phyloP scores from a whole-genome alignment of 805 yeast species.

The Torulaspora quercuum region DNA sequence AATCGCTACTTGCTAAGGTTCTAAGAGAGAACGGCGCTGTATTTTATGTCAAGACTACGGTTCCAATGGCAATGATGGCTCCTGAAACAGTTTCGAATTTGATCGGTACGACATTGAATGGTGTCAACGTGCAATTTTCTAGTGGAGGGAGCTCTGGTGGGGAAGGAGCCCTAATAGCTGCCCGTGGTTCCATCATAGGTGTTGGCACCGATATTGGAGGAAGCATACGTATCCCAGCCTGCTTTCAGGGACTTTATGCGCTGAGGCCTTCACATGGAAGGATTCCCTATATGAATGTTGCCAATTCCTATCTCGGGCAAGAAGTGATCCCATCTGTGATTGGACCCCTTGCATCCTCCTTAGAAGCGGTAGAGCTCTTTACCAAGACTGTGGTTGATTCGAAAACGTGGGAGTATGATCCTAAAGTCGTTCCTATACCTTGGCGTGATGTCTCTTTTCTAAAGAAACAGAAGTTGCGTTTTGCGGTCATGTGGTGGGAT shows the following conservation, averaged over 20 bases:
- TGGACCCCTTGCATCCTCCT: constrained; percentile 60
- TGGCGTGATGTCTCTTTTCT: constrained; percentile 41
- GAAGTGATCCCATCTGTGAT: constrained; percentile 48
- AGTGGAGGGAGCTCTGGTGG: constrained; percentile 62
- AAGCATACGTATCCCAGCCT: constrained; percentile 57
- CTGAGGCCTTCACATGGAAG: constrained; percentile 11
- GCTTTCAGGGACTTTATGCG: constrained; percentile 47
- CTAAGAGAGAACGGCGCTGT: constrained; percentile 43
- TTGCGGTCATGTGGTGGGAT: constrained; percentile 49
- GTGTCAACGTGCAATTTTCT: constrained; percentile 46
- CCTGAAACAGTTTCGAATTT: constrained; percentile 51
- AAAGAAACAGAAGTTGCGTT: constrained; percentile 35
- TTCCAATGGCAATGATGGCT: constrained; percentile 59
- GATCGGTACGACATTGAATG: constrained; percentile 49
- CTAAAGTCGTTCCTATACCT: constrained; percentile 48
- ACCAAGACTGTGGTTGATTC: constrained; percentile 39
- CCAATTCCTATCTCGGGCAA: constrained; percentile 10
- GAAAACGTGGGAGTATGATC: constrained; percentile 49
- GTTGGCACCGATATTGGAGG: constrained; percentile 62
- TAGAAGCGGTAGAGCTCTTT: constrained; percentile 60
- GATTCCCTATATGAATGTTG: constrained; percentile 8
- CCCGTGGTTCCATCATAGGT: constrained; percentile 52
- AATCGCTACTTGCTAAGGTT: constrained; percentile 46
- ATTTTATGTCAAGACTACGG: constrained; percentile 52
- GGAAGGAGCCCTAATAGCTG: constrained; percentile 51